Base-by-base conservation (phyloP, 495 filamentous ascomycete species). In the Penicillium tannophilum region DNA sequence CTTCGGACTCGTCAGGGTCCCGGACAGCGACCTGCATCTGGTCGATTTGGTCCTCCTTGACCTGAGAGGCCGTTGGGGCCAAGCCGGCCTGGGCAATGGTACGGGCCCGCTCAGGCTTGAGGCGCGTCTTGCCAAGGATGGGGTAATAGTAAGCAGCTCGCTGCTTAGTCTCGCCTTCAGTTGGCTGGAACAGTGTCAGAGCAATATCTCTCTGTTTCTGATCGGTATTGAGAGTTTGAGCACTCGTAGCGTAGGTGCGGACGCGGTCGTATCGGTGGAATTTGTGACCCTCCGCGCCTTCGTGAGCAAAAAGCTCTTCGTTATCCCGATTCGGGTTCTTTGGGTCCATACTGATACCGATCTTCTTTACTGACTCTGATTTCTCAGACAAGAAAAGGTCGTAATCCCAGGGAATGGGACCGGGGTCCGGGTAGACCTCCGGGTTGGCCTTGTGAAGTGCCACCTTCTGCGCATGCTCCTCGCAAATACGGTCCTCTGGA, bases 101-200 rank as follows among this genome's bases (percentile, higher is more conserved):
- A 50, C 75, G 76, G 30, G 42, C 39, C 3, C 86, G 72, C 63
- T 82, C 79, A 6, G 84, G 82, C 73, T 86, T 82, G 28, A 89
- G 74, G 20, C 79, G 78, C 28, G 80, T 82, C 66, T 83, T 87
- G 73, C 91, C 89, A 54, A 90, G 74, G 60, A 98, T 84, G 0
- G 93, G 92, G 64, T 97, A 98, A 70, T 92, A 97, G 73, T 90
- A 97, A 9, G 90, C 93, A 19, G 83, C 94, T 62, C 83, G 86
- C 66, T 85, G 85, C 58, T 84, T 78, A 35, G 54, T 57, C 17
- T 70, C 67, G 10, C 61, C 57, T 11, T 70, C 59, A 55, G 88
- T 85, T 35, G 83, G 84, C 58, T 90, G 78, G 68, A 89, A 86
- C 33, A 89, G 71, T 0, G 85, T 84, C 30, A 89, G 33, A 6